Conservation (phyloP, 805 yeast genomes). For the Saccharomycopsis vini region DNA sequence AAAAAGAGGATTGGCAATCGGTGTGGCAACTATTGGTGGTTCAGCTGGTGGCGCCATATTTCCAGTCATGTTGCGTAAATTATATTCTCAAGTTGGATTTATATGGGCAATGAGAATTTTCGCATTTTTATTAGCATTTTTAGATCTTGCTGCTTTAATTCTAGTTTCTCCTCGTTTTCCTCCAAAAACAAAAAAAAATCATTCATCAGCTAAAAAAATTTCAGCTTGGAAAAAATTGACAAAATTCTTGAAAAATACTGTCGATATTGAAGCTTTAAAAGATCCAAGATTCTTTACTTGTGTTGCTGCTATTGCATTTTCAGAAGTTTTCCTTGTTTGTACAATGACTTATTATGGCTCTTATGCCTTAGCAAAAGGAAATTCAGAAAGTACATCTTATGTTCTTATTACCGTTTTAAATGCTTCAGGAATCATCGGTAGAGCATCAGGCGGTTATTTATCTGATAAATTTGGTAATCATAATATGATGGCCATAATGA, state of each 20-base stretch:
- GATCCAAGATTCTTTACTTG: slow-evolving; percentile 37
- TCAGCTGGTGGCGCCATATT: slow-evolving; percentile 43
- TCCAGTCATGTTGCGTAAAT: slow-evolving; percentile 37
- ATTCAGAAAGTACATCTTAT: slow-evolving; percentile 31
- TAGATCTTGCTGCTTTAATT: slow-evolving; percentile 20
- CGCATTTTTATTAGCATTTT: slow-evolving; percentile 29
- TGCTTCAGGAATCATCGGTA: slow-evolving; percentile 28
- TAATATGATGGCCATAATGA: slow-evolving; percentile 36
- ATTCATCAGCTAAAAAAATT: not conserved
- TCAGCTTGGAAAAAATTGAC: not conserved
- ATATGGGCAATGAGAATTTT: slow-evolving; percentile 46
- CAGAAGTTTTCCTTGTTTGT: slow-evolving; percentile 38
- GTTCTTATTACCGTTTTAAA: slow-evolving; percentile 35
- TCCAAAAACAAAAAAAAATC: slow-evolving; percentile 1
- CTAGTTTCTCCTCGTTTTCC: slow-evolving; percentile 30
- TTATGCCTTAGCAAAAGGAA: slow-evolving; percentile 39
- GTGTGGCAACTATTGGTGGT: slow-evolving; percentile 42
- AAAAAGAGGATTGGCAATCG: slow-evolving; percentile 37
- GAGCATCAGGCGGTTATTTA: slow-evolving; percentile 28
- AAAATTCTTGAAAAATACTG: slow-evolving; percentile 8
- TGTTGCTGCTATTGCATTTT: slow-evolving; percentile 35
- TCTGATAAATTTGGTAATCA: slow-evolving; percentile 37
- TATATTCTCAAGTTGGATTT: slow-evolving; percentile 38
- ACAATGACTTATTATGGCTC: slow-evolving; percentile 43
- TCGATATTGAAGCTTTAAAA: slow-evolving; percentile 27